Percentiles rank a stretch among this genome's conserved stretches.
Evolutionary conservation across 805 yeast genomes (phyloP).

Genomic region (Candida tammaniensis): DNA sequence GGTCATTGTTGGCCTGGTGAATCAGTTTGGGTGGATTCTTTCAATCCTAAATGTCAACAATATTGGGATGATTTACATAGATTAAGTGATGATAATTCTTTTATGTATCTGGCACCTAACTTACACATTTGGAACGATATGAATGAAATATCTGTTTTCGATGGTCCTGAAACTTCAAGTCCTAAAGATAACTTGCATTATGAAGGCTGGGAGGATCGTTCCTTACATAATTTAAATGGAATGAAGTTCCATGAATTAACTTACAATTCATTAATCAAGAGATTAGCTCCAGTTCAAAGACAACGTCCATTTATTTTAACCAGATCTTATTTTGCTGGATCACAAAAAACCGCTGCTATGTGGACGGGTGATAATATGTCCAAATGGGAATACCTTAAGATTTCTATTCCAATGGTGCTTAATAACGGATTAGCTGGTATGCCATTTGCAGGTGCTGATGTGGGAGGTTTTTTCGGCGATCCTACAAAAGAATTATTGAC

Average conservation of each 20-base stretch:
- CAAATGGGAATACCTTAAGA: constrained; percentile 80
- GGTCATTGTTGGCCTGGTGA: constrained; percentile 99
- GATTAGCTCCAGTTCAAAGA: constrained; percentile 42
- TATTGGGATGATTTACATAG: constrained; percentile 60
- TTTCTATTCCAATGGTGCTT: constrained; percentile 84
- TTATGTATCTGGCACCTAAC: constrained; percentile 54
- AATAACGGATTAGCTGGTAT: constrained; percentile 78
- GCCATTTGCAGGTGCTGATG: constrained; percentile 96
- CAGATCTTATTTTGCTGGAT: constrained; percentile 84
- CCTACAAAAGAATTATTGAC: constrained; percentile 77
- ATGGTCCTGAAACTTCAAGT: constrained; percentile 91
- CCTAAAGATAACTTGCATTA: constrained; percentile 78
- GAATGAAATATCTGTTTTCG: constrained; percentile 95
- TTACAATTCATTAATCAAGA: constrained; percentile 54
- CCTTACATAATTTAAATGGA: constrained; percentile 86
- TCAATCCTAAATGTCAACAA: constrained; percentile 57
- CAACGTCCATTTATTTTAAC: constrained; percentile 85
- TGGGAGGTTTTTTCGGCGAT: constrained; percentile 94
- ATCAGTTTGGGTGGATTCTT: constrained; percentile 87
- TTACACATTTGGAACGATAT: constrained; percentile 94
- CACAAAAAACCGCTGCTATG: constrained; percentile 87
- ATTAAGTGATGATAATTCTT: constrained; percentile 38
- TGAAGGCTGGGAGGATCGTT: constrained; percentile 86
- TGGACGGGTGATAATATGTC: constrained; percentile 99
- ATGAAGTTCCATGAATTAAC: constrained; percentile 79